Evolutionary conservation across 441 rosid species (phyloP).

Genomic region (Kokia cookei): DNA sequence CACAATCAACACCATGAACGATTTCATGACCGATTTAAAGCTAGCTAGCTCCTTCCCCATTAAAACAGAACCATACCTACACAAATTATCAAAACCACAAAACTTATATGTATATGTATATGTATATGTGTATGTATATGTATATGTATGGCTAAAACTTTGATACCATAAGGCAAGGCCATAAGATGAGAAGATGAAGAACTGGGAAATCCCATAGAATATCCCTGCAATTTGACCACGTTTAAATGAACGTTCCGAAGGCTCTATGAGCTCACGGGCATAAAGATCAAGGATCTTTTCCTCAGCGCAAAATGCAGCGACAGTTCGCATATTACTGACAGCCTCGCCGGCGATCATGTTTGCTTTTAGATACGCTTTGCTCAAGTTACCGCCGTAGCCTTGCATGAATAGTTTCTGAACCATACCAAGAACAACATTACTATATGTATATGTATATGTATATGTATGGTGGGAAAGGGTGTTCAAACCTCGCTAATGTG

Average conservation of each 20-base stretch:
- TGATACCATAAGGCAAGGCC: slow-evolving; percentile 89
- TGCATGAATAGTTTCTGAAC: slow-evolving; percentile 88
- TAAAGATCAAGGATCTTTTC: slow-evolving; percentile 80
- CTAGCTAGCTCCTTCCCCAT: slow-evolving; percentile 78
- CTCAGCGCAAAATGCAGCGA: slow-evolving; percentile 88
- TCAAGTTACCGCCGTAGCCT: slow-evolving; percentile 95
- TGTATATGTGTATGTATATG: too few relatives aligned
- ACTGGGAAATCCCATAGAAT: slow-evolving; percentile 86
- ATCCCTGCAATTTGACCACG: slow-evolving; percentile 92
- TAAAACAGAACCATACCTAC: slow-evolving; percentile 88
- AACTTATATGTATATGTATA: too few relatives aligned
- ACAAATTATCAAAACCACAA: not conserved
- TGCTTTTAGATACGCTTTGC: slow-evolving; percentile 88
- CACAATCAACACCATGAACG: slow-evolving; percentile 90
- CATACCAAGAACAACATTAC: not conserved
- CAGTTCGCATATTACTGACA: slow-evolving; percentile 83
- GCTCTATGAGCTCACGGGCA: slow-evolving; percentile 65
- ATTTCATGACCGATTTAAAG: slow-evolving; percentile 84
- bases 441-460: not conserved
- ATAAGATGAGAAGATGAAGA: slow-evolving; percentile 90
- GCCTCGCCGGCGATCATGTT: slow-evolving; percentile 97
- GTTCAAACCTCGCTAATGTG: slow-evolving; percentile 84
- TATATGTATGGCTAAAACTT: slow-evolving; percentile 4
- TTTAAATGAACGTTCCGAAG: slow-evolving; percentile 57
- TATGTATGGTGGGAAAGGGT: not conserved